Percentiles rank a stretch among this genome's conserved stretches.
These are phyloP conservation scores for Neurospora sp. DNA, from an alignment of 495 filamentous ascomycete genomes.

Conservation along the genomic window DNA sequence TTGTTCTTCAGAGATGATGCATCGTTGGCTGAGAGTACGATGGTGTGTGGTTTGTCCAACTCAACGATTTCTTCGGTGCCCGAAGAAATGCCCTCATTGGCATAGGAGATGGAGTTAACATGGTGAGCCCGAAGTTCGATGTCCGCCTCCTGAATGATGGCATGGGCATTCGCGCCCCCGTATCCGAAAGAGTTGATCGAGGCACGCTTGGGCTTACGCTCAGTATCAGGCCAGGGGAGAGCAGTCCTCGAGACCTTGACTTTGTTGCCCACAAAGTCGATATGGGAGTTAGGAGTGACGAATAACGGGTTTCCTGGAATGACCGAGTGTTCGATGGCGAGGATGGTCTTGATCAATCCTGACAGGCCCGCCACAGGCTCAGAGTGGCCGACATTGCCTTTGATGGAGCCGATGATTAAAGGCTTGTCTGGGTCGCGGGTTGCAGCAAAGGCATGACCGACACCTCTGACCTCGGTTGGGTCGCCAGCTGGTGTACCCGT, in stretches of 20 bases:
- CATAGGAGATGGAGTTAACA: neutral
- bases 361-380: slow-evolving; percentile 29
- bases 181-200: slow-evolving; percentile 47
- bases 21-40: slow-evolving; percentile 16
- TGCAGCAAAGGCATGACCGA: slow-evolving; percentile 9
- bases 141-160: slow-evolving; percentile 29
- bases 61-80: neutral
- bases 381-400: slow-evolving; percentile 35
- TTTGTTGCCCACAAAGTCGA: slow-evolving; percentile 11
- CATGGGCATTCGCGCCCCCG: slow-evolving; percentile 47
- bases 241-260: neutral
- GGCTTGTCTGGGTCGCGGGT: neutral
- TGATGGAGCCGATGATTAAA: slow-evolving; percentile 31
- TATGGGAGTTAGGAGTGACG: slow-evolving; percentile 33
- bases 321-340: slow-evolving; percentile 25
- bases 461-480: slow-evolving; percentile 27
- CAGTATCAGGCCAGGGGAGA: slow-evolving; percentile 4
- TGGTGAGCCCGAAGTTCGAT: neutral
- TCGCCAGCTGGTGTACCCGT: slow-evolving; percentile 46
- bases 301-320: slow-evolving; percentile 25
- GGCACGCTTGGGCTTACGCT: slow-evolving; percentile 14
- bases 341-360: slow-evolving; percentile 27
- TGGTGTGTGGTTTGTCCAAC: neutral
- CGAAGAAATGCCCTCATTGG: neutral
- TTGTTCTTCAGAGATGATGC: slow-evolving; percentile 3